Conservation (phyloP, 2,329 filamentous ascomycete species). For the Penicillium sp. region DNA sequence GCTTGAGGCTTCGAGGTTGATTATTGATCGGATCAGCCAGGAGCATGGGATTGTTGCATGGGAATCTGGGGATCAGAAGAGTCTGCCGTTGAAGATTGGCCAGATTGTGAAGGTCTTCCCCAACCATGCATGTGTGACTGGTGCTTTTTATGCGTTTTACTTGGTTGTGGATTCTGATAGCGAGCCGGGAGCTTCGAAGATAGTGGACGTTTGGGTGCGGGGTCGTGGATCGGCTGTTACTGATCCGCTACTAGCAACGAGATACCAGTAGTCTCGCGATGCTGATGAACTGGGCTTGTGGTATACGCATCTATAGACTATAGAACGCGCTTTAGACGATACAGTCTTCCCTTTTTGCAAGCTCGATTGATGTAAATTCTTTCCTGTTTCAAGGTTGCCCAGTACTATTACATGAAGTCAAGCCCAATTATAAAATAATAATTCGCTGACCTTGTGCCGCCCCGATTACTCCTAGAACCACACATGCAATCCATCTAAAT, state of each 20-base stretch:
- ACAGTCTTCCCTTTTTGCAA: no score
- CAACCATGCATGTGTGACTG: conserved; percentile 78
- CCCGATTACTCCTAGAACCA: no score
- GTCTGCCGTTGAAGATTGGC: conserved; percentile 58
- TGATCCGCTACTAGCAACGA: conserved; percentile 11
- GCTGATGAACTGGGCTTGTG: neutral
- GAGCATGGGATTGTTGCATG: conserved; percentile 74
- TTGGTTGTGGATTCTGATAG: conserved; percentile 66
- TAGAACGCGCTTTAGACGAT: no score
- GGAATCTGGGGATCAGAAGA: conserved; percentile 45
- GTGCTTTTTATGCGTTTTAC: conserved; percentile 70
- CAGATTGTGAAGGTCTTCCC: conserved; percentile 72
- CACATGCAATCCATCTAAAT: neutral
- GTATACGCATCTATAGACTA: no score
- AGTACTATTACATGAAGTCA: no score
- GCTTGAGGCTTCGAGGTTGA: conserved; percentile 55
- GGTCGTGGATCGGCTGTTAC: conserved; percentile 16
- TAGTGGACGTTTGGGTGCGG: conserved; percentile 74
- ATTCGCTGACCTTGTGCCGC: no score
- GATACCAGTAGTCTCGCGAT: neutral
- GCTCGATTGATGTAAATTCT: no score
- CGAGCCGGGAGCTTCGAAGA: conserved; percentile 55
- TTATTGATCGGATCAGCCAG: conserved; percentile 70
- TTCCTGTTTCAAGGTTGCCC: no score
- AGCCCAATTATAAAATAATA: no score